These are phyloP conservation scores for Ustulina deusta DNA, from an alignment of 2,329 filamentous ascomycete genomes.

Conservation along the genomic window DNA sequence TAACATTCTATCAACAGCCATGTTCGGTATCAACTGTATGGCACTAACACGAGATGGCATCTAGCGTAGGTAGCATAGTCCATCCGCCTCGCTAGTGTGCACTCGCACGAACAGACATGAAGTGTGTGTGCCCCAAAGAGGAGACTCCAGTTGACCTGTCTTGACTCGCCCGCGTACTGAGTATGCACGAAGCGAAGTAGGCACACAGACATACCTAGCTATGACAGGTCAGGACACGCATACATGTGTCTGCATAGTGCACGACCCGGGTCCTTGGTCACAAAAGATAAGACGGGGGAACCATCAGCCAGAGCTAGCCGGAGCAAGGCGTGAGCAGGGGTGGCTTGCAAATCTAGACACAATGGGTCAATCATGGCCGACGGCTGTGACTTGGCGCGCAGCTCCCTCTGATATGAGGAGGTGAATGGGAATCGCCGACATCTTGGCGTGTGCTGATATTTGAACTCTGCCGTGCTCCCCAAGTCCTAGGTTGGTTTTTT, in stretches of 20 bases:
- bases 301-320: background rate
- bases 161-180: background rate
- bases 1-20: too few species aligned
- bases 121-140: background rate
- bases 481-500: too few species aligned
- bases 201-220: too few species aligned
- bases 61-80: too few species aligned
- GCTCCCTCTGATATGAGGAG: slow-evolving; percentile 13
- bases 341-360: slow-evolving; percentile 19
- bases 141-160: background rate
- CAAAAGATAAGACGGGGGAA: slow-evolving; percentile 36
- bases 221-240: background rate
- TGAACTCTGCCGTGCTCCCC: background rate
- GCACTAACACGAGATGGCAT: too few species aligned
- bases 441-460: slow-evolving; percentile 27
- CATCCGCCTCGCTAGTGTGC: too few species aligned
- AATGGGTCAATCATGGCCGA: slow-evolving; percentile 33
- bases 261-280: slow-evolving; percentile 23
- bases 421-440: slow-evolving; percentile 20
- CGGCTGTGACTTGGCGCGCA: slow-evolving; percentile 32
- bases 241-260: background rate
- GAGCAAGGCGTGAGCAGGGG: slow-evolving; percentile 15
- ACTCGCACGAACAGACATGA: too few species aligned
- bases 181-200: background rate
- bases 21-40: too few species aligned